Base-by-base conservation (phyloP, 495 filamentous ascomycete genomes). In the Rhypophila decipiens region DNA sequence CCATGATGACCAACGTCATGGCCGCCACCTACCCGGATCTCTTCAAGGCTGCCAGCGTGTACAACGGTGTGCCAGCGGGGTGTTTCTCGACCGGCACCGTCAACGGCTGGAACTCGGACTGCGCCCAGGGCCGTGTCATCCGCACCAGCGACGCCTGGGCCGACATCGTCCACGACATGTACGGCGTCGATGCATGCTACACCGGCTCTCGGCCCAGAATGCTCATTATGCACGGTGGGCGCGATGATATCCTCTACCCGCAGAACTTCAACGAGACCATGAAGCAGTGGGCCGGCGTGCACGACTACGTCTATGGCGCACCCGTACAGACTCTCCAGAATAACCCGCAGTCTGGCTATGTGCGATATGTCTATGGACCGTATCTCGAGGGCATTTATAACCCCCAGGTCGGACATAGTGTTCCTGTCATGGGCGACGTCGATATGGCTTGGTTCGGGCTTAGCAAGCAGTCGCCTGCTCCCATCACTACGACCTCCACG, bases 41-140 rank as follows among this genome's bases (percentile, higher is more conserved):
- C 27, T 80, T 81, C 66, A 63, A 64, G 3, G 78, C 78, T 1
- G 78, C 58, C 9, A 72, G 68, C 8, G 79, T 66, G 31, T 84
- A 81, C 61, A 65, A 77, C 5, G 81, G 81, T 18, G 78, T 85
- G 1, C 65, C 80, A 9, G 78, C 73, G 22, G 80, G 79, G 7
- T 84, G 81, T 66, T 83, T 81, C 59, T 57, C 61, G 18, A 69
- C 66, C 1, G 56, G 65, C 21, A 70, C 68, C 15, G 62, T 65
- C 24, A 62, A 59, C 5, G 67, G 73, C 1, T 76, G 74, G 75
- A 73, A 66, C 48, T 51, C 60, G 20, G 59, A 58, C 24, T 76
- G 72, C 52, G 65, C 73, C 4, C 56, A 60, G 9, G 74, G 74
- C 50, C 51, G 65, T 44, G 46, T 63, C 47, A 56, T 65, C 39